phyloP scores from a whole-genome alignment of 768 basidiomycete species.

The Boletus edulis region DNA sequence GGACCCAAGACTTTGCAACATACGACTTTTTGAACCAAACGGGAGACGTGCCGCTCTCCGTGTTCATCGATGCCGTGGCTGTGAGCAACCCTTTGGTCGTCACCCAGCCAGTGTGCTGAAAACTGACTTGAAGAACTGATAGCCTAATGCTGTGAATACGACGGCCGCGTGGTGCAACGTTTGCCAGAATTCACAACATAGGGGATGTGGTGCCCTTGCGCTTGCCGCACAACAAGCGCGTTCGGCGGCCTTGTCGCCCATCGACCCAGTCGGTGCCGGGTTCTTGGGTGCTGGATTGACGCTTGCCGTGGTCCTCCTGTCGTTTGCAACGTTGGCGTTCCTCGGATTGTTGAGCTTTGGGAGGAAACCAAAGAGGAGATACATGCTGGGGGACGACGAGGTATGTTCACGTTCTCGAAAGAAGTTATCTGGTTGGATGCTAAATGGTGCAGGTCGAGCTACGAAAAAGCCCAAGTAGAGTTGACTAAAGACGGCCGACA shows the following conservation, averaged over 20 bases:
- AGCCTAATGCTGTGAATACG: slow-evolving; percentile 52
- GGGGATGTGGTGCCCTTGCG: slow-evolving; percentile 53
- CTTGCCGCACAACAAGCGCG: slow-evolving; percentile 26
- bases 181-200: slow-evolving; percentile 54
- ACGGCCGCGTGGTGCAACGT: slow-evolving; percentile 56
- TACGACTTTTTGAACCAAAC: slow-evolving; percentile 46
- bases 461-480: slow-evolving; percentile 13
- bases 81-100: slow-evolving; percentile 21
- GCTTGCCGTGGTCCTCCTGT: slow-evolving; percentile 38
- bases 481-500: background rate
- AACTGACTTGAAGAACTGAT: background rate
- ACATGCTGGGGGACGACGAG: background rate
- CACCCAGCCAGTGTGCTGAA: too few relatives aligned
- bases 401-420: slow-evolving; percentile 17
- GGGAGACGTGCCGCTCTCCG: slow-evolving; percentile 53
- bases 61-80: slow-evolving; percentile 43
- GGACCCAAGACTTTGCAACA: slow-evolving; percentile 46
- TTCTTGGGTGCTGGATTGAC: slow-evolving; percentile 63
- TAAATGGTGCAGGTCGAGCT: slow-evolving; percentile 22
- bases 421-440: background rate
- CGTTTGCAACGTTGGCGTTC: slow-evolving; percentile 39
- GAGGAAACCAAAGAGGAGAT: slow-evolving; percentile 10
- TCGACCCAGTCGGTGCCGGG: slow-evolving; percentile 61
- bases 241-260: slow-evolving; percentile 35
- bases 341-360: slow-evolving; percentile 36